Evolutionary conservation across 805 yeast species (phyloP).

Genomic region (Cyberlindnera euphorbiiphila): DNA sequence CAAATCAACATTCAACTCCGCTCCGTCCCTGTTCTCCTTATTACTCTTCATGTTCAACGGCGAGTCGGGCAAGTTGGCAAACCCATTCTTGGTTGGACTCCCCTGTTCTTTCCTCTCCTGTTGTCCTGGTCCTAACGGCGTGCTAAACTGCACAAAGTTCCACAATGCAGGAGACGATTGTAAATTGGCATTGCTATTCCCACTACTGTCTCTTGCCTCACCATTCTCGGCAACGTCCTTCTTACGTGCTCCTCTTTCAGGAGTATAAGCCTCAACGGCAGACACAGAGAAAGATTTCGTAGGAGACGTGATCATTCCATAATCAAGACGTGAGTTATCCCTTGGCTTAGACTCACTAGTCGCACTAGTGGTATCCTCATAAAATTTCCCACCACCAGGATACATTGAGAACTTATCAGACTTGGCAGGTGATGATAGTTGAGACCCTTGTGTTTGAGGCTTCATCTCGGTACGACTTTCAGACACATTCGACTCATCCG

Average conservation of each 20-base stretch:
- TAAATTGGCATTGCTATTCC: conserved; percentile 18
- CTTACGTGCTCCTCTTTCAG: conserved; percentile 46
- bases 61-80: conserved; percentile 18
- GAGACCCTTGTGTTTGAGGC: conserved; percentile 7
- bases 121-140: conserved; percentile 31
- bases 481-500: conserved; percentile 17
- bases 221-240: conserved; percentile 23
- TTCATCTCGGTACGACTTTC: conserved; percentile 22
- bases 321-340: conserved; percentile 19
- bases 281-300: conserved; percentile 42
- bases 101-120: conserved; percentile 15
- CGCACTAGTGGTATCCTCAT: conserved; percentile 6
- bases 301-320: conserved; percentile 31
- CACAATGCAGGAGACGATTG: conserved; percentile 82
- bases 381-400: conserved; percentile 1
- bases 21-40: conserved; percentile 30
- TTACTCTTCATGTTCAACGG: conserved; percentile 21
- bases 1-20: conserved; percentile 44
- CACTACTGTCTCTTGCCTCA: conserved; percentile 8
- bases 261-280: conserved; percentile 62
- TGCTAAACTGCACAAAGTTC: conserved; percentile 82
- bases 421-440: conserved; percentile 21
- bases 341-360: conserved; percentile 13
- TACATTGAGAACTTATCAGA: conserved; percentile 7
- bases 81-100: conserved; percentile 23